A percentile compares a stretch with the other conserved stretches of the same genome.
Evolutionary conservation across 2,329 filamentous ascomycete genomes (phyloP).

Genomic region (Pseudogymnoascus sp.): DNA sequence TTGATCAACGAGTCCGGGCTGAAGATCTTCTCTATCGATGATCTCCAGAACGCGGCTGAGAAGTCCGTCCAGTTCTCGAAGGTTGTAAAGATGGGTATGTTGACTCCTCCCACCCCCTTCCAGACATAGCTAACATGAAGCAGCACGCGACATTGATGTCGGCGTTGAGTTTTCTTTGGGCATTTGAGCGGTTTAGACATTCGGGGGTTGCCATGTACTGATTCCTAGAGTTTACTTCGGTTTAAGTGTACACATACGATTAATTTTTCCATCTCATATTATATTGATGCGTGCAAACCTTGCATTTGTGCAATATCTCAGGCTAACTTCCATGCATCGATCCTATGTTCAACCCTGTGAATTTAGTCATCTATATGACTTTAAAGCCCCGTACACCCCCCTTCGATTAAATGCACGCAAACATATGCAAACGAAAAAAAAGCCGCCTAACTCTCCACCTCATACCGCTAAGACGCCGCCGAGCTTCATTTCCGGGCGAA

Average conservation of each 20-base stretch:
- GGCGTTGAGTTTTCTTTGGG: conserved; percentile 91
- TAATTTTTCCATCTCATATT: conserved; percentile 4
- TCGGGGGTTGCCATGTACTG: conserved; percentile 8
- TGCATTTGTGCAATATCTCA: neutral
- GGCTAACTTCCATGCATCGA: neutral
- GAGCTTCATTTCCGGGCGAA: neutral
- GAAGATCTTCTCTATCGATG: conserved; percentile 99
- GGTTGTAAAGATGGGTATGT: conserved; percentile 94
- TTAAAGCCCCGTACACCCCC: neutral
- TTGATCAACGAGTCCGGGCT: conserved; percentile 92
- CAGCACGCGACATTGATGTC: conserved; percentile 91
- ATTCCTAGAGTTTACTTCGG: conserved; percentile 8
- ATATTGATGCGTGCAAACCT: neutral
- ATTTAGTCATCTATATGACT: neutral
- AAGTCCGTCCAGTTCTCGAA: conserved; percentile 98
- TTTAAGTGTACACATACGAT: conserved; percentile 5
- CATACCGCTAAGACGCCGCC: neutral
- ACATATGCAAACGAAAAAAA: neutral
- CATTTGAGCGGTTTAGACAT: conserved; percentile 48
- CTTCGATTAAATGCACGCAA: neutral
- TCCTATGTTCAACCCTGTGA: neutral
- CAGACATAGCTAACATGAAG: conserved; percentile 21
- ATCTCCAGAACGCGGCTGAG: conserved; percentile 93
- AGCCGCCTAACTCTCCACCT: neutral
- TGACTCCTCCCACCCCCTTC: neutral